Evolutionary conservation across 352 stramenopile genomes (phyloP), one percentile per base, ranked within the genome.

Genomic region (Phytophthora palmivora): DNA sequence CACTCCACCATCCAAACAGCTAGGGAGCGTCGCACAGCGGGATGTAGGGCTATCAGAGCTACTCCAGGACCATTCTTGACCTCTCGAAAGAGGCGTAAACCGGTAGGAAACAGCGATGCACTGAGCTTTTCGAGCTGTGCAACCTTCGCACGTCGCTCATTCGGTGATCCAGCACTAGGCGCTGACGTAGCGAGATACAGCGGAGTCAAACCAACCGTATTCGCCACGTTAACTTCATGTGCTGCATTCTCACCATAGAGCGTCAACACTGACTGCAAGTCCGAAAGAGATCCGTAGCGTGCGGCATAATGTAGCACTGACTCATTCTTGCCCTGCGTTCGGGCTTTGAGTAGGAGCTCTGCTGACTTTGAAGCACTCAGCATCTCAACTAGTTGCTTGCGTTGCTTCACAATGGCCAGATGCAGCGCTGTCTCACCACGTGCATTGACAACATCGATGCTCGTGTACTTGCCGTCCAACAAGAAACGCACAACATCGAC

Each of bases 351-450:
- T 36, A 70, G 43, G 3, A 66, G 18, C 21, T 42, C 47, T 7
- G 55, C 43, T 11, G 46, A 58, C n/a, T 50, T 58, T 2, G 44
- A 70, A 4, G 33, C 14, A 28, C 53, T 70, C 42, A 74, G 15
- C 49, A 71, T 60, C 6, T 70, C 39, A 19, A 75, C 46, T 4
- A 75, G 30, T 15, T 38, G 22, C 36, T 60, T 58, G 19, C 55
- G 57, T 14, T 65, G 51, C 60, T 75, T 65, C 33, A 72, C 53
- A 11, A 78, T 70, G 4, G 60, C 70, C 44, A 78, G 22, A n/a
- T 78, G 70, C 37, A 78, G 44, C 18, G 62, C 60, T 4, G 70
- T 68, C 49, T 75, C 65, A 16, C 66, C 70, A n/a, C 61, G 65
- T 10, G 54, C 66, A 42, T 78, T 78, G 12, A 58, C 37, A 15